Percentiles rank a stretch among this genome's conserved stretches.
phyloP scores from a whole-genome alignment of 139 green algal genomes.

The Prasinococcaceae sp. region DNA sequence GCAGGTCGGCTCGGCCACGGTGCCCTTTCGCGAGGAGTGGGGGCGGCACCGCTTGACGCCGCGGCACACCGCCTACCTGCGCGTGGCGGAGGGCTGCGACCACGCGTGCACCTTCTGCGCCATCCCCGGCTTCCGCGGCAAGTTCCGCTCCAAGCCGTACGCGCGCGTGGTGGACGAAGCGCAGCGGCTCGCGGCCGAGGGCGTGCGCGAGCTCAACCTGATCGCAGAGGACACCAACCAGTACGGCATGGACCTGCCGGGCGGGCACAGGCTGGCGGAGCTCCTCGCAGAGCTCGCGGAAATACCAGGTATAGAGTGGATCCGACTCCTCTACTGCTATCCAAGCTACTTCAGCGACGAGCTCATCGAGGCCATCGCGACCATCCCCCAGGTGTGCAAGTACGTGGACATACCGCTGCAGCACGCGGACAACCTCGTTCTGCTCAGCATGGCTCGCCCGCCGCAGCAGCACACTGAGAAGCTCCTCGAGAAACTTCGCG shows the following conservation, averaged over 20 bases:
- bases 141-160: conserved; percentile 73
- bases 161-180: conserved; percentile 55
- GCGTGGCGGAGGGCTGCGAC: conserved; percentile 79
- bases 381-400: conserved; percentile 60
- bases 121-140: conserved; percentile 73
- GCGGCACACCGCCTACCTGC: conserved; percentile 67
- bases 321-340: conserved; percentile 78
- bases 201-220: conserved; percentile 69
- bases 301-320: conserved; percentile 59
- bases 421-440: conserved; percentile 68
- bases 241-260: conserved; percentile 54
- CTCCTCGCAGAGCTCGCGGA: conserved; percentile 55
- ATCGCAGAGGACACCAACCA: conserved; percentile 78
- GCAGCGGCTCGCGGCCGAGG: conserved; percentile 19
- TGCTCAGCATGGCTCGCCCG: conserved; percentile 76
- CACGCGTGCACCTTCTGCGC: conserved; percentile 84
- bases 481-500: conserved; percentile 58
- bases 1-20: conserved; percentile 58
- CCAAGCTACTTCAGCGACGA: conserved; percentile 58
- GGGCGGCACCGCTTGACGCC: conserved; percentile 58
- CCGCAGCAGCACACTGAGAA: conserved; percentile 42
- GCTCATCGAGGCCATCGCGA: conserved; percentile 70
- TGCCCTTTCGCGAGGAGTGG: conserved; percentile 63
- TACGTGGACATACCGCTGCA: conserved; percentile 92
- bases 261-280: conserved; percentile 45